Evolutionary conservation across 768 basidiomycete species (phyloP).

Genomic region (Russula lepida): DNA sequence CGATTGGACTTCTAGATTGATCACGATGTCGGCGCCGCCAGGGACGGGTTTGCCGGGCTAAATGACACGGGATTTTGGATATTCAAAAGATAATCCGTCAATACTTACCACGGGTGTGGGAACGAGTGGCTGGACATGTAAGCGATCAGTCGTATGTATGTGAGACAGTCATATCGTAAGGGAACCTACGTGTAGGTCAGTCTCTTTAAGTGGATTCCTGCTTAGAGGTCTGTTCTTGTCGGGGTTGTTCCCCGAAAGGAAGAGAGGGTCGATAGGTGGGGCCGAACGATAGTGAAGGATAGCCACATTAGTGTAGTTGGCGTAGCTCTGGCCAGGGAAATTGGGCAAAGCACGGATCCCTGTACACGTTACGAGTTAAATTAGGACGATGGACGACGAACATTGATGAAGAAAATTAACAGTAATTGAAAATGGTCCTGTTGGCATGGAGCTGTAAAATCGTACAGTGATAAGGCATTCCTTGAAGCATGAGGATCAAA

Average conservation of each 20-base stretch:
- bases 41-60: conserved; percentile 2
- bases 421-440: conserved; percentile 12
- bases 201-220: neutral
- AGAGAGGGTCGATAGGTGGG: neutral
- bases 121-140: neutral
- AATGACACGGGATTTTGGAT: neutral
- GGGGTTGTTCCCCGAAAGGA: neutral
- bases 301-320: conserved; percentile 11
- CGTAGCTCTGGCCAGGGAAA: neutral
- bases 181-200: conserved; percentile 9
- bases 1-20: neutral
- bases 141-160: conserved; percentile 1
- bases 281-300: conserved; percentile 19
- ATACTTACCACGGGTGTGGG: conserved; percentile 10
- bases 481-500: neutral
- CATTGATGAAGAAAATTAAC: neutral
- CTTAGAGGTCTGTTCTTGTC: neutral
- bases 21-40: conserved; percentile 10
- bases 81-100: neutral
- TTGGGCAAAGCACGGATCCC: conserved; percentile 14
- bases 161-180: neutral
- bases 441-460: conserved; percentile 19
- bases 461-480: neutral
- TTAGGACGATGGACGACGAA: neutral
- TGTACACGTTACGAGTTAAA: neutral